Conservation (phyloP, 768 basidiomycete species). For the Agaricus subrufescens region DNA sequence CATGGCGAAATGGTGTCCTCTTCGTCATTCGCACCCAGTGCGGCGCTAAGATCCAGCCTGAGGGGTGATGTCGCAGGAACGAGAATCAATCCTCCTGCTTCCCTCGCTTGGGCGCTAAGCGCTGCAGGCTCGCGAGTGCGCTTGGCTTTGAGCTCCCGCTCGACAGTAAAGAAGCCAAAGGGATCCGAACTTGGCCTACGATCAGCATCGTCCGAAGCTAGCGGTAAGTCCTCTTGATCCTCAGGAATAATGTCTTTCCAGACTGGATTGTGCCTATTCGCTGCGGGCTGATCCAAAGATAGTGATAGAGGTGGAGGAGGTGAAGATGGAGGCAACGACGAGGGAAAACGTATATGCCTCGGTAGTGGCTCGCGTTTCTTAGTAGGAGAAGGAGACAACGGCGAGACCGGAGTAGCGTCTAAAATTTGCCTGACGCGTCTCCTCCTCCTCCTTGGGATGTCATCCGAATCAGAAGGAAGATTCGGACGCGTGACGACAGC, state of each 20-base stretch:
- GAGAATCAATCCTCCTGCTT: constrained; percentile 18
- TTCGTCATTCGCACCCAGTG: constrained; percentile 16
- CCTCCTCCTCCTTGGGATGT: not conserved
- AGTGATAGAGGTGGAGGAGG: constrained; percentile 25
- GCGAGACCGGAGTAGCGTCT: constrained; percentile 3
- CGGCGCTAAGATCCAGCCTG: constrained; percentile 16
- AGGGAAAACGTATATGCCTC: constrained; percentile 13
- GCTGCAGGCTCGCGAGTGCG: constrained; percentile 19
- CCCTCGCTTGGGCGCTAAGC: constrained; percentile 10
- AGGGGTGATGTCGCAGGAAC: constrained; percentile 26
- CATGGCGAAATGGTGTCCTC: constrained; percentile 3
- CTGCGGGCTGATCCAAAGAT: constrained; percentile 4
- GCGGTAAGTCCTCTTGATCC: constrained; percentile 6
- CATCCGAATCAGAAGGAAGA: not conserved
- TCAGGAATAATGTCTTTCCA: constrained; percentile 15
- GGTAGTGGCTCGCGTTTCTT: not conserved
- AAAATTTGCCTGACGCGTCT: not conserved
- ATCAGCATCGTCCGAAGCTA: constrained; percentile 13
- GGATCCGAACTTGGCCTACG: constrained; percentile 38
- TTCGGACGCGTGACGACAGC: not conserved
- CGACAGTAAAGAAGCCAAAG: constrained; percentile 54
- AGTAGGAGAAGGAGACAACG: not conserved
- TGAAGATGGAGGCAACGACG: constrained; percentile 32
- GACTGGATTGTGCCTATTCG: constrained; percentile 10
- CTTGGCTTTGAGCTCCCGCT: constrained; percentile 42